A percentile compares a stretch with the other conserved stretches of the same genome.
These are phyloP conservation scores for Mortierella sp. DNA, from an alignment of 371 early-diverging fungal species.

Conservation along the genomic window DNA sequence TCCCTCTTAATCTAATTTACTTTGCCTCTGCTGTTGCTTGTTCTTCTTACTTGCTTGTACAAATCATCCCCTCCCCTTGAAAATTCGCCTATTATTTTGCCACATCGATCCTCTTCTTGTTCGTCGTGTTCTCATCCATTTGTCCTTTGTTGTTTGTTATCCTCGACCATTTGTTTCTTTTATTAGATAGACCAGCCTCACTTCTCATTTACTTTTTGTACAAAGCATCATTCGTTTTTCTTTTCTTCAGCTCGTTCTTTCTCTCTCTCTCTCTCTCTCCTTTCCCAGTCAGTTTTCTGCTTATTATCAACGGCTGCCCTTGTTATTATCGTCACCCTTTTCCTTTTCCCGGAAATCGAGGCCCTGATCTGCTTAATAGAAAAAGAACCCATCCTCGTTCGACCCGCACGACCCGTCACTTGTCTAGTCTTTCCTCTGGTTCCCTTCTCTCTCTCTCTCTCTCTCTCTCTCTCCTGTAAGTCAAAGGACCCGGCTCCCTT, in stretches of 20 bases:
- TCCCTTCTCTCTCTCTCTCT: background rate
- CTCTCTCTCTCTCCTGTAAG: constrained; percentile 9
- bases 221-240: background rate
- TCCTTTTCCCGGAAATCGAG: background rate
- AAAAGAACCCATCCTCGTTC: constrained; percentile 28
- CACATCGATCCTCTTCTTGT: constrained; percentile 1
- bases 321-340: background rate
- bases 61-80: background rate
- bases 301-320: constrained; percentile 7
- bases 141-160: background rate
- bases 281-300: background rate
- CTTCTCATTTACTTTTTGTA: background rate
- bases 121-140: too few relatives aligned
- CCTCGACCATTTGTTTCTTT: background rate
- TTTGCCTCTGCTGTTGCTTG: background rate
- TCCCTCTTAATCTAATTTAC: constrained; percentile 15
- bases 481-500: constrained; percentile 12
- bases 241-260: background rate
- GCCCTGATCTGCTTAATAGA: constrained; percentile 37
- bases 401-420: background rate
- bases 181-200: background rate
- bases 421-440: constrained; percentile 8
- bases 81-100: background rate
- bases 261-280: background rate
- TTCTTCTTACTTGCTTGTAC: background rate